These are phyloP conservation scores for Dalbergia oliveri DNA, from an alignment of 306 rosid species.

Conservation along the genomic window DNA sequence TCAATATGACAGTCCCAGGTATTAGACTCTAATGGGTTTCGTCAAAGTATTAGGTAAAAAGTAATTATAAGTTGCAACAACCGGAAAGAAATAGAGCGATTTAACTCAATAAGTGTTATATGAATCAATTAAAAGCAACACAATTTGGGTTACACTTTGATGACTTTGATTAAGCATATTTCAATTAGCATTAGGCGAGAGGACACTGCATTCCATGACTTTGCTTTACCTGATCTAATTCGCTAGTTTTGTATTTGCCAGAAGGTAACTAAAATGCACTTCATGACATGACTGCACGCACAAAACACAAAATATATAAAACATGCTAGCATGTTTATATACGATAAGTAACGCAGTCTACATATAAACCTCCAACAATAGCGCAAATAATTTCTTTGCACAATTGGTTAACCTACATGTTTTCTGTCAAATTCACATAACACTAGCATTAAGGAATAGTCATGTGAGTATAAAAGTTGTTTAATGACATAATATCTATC, in stretches of 20 bases:
- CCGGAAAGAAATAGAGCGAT: conserved; percentile 3
- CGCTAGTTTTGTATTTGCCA: neutral
- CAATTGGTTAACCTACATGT: neutral
- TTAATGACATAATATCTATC: neutral
- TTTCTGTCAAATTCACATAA: neutral
- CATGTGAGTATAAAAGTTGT: neutral
- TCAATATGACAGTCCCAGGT: conserved; percentile 13
- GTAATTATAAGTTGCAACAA: conserved; percentile 33
- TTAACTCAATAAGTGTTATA: neutral
- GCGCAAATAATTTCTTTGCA: neutral
- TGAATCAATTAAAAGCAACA: neutral
- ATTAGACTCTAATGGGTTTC: neutral
- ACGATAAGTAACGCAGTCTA: too few relatives aligned
- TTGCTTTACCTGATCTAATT: neutral
- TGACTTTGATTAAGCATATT: neutral
- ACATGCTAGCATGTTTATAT: neutral
- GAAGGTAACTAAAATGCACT: too few relatives aligned
- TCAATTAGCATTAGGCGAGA: neutral
- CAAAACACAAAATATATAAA: neutral
- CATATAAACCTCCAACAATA: neutral
- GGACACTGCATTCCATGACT: neutral
- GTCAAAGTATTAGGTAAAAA: conserved; percentile 42
- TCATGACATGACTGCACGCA: neutral
- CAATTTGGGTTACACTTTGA: neutral
- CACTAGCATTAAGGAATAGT: neutral